Evolutionary conservation across 2,329 filamentous ascomycete species (phyloP).

Genomic region (Pseudodiploospora longispora): DNA sequence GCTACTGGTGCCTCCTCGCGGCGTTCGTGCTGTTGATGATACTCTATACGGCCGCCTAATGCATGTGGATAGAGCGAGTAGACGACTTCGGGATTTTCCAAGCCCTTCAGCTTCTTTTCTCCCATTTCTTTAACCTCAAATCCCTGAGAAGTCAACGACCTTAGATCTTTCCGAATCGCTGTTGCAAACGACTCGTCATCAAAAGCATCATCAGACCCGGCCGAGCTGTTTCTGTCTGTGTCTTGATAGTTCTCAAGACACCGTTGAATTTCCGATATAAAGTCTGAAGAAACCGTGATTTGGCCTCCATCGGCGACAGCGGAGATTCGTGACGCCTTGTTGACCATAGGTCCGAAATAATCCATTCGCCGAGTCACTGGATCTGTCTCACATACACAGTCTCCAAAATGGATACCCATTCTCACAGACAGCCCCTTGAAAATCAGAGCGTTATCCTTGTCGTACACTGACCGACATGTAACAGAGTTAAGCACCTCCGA

Average conservation of each 20-base stretch:
- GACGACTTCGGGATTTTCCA: constrained; percentile 93
- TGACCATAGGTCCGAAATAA: constrained; percentile 99
- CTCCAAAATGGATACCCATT: constrained; percentile 96
- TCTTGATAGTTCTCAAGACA: constrained; percentile 87
- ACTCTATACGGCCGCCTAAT: constrained; percentile 69
- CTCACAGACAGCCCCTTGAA: constrained; percentile 91
- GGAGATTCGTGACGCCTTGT: constrained; percentile 89
- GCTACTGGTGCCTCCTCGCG: constrained; percentile 29
- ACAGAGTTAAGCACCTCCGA: constrained; percentile 83
- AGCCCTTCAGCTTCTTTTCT: constrained; percentile 88
- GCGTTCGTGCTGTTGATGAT: constrained; percentile 48
- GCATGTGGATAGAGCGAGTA: constrained; percentile 93
- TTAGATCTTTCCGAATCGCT: constrained; percentile 78
- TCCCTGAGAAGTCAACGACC: constrained; percentile 79
- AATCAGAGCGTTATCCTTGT: constrained; percentile 80
- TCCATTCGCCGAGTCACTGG: constrained; percentile 98
- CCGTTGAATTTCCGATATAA: constrained; percentile 90
- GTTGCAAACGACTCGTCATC: constrained; percentile 67
- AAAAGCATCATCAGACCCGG: constrained; percentile 58
- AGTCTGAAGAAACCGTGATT: constrained; percentile 93
- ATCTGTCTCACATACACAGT: constrained; percentile 89
- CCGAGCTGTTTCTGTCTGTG: constrained; percentile 61
- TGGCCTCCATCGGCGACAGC: constrained; percentile 93
- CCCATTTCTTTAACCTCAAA: constrained; percentile 97
- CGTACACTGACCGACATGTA: constrained; percentile 72